phyloP scores from a whole-genome alignment of 176 grass and related monocot species.

The Cenchrus purpureus region DNA sequence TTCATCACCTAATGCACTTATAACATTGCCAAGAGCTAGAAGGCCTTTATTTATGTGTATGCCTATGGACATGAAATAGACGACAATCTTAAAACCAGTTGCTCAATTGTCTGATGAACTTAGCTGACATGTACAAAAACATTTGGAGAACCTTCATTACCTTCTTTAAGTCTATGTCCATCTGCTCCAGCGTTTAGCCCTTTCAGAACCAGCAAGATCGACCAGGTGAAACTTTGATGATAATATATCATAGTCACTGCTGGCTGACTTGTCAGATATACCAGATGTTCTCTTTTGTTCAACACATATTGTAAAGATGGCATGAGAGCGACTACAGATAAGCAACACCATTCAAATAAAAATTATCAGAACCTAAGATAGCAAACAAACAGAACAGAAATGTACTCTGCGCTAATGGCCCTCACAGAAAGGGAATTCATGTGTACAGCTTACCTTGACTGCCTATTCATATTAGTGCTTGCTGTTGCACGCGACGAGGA shows the following conservation, averaged over 20 bases:
- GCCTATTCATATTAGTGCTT: slow-evolving; percentile 72
- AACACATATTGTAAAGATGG: slow-evolving; percentile 76
- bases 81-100: slow-evolving; percentile 22
- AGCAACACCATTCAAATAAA: slow-evolving; percentile 17
- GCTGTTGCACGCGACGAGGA: slow-evolving; percentile 84
- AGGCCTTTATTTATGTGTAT: slow-evolving; percentile 90
- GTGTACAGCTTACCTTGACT: slow-evolving; percentile 41
- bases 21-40: slow-evolving; percentile 86
- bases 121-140: neutral
- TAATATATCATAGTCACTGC: slow-evolving; percentile 66
- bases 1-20: slow-evolving; percentile 84
- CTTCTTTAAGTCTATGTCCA: slow-evolving; percentile 83
- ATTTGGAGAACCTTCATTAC: slow-evolving; percentile 19
- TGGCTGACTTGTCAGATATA: slow-evolving; percentile 45
- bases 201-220: slow-evolving; percentile 92
- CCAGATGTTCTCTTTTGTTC: slow-evolving; percentile 71
- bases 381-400: neutral
- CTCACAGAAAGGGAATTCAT: neutral
- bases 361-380: neutral
- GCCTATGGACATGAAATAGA: slow-evolving; percentile 42
- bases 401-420: neutral
- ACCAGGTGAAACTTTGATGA: slow-evolving; percentile 82
- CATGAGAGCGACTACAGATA: slow-evolving; percentile 79
- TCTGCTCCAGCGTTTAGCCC: slow-evolving; percentile 81
- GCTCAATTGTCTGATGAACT: slow-evolving; percentile 3